phyloP scores from a whole-genome alignment of 805 yeast genomes.

The Saccharomycopsis sp. region DNA sequence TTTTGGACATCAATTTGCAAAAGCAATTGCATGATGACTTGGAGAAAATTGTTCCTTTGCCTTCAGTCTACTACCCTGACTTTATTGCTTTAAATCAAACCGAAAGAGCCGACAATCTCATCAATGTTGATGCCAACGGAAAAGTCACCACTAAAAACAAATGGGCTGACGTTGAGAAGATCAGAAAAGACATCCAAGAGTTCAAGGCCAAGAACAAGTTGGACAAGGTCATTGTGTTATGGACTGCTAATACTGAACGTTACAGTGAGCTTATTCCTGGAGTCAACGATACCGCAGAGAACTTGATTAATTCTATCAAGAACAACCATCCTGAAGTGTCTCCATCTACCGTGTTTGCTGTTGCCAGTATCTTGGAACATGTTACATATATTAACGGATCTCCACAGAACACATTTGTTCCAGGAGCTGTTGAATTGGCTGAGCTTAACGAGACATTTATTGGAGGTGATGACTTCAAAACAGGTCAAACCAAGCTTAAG shows the following conservation, averaged over 20 bases:
- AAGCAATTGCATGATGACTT: constrained; percentile 61
- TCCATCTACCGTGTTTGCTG: constrained; percentile 92
- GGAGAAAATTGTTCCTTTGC: constrained; percentile 60
- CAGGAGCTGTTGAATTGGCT: constrained; percentile 88
- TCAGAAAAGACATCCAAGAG: constrained; percentile 74
- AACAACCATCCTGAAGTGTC: constrained; percentile 75
- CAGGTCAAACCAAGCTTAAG: constrained; percentile 93
- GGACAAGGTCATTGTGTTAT: constrained; percentile 83
- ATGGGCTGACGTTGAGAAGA: constrained; percentile 84
- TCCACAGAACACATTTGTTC: constrained; percentile 96
- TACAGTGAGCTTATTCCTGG: constrained; percentile 71
- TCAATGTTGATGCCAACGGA: constrained; percentile 49
- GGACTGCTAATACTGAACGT: constrained; percentile 98
- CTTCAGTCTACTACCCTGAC: constrained; percentile 90
- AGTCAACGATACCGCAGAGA: constrained; percentile 84
- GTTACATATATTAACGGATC: constrained; percentile 93
- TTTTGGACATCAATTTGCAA: constrained; percentile 80
- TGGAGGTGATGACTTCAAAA: constrained; percentile 96
- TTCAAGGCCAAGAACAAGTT: constrained; percentile 67
- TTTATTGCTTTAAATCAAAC: constrained; percentile 93
- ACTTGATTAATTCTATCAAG: constrained; percentile 67
- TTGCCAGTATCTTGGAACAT: constrained; percentile 83
- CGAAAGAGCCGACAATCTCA: constrained; percentile 83
- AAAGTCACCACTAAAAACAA: constrained; percentile 51
- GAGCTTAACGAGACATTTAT: constrained; percentile 69